These are phyloP conservation scores for Solanum pennellii DNA, from an alignment of 257 asterid species.

Conservation along the genomic window DNA sequence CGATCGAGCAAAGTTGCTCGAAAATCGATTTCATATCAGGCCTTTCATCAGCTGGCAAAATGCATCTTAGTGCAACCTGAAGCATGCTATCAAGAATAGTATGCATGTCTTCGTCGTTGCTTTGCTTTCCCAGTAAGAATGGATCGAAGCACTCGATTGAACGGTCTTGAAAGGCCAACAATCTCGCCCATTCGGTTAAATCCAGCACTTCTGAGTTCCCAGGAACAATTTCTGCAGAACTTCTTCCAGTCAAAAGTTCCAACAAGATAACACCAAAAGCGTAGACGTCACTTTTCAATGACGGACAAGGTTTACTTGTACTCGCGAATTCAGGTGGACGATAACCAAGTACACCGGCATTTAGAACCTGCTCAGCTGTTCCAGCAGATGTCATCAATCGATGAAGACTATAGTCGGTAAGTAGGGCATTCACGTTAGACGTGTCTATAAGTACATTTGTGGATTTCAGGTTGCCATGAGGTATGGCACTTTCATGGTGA, in stretches of 20 bases:
- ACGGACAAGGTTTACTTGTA: conserved; percentile 66
- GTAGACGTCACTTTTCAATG: conserved; percentile 76
- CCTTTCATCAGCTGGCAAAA: conserved; percentile 70
- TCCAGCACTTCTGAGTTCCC: conserved; percentile 44
- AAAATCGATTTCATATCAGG: conserved; percentile 62
- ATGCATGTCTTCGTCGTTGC: conserved; percentile 8
- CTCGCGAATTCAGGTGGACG: conserved; percentile 82
- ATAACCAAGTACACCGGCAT: conserved; percentile 75
- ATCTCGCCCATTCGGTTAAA: conserved; percentile 66
- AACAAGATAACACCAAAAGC: conserved; percentile 66
- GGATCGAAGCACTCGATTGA: conserved; percentile 50
- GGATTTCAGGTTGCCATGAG: conserved; percentile 91
- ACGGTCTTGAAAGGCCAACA: conserved; percentile 47
- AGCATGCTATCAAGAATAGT: conserved; percentile 39
- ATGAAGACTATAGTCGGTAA: conserved; percentile 79
- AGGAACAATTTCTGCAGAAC: conserved; percentile 46
- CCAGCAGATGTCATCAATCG: conserved; percentile 71
- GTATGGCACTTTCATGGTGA: conserved; percentile 71
- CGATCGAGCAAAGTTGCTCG: conserved; percentile 48
- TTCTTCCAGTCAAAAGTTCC: conserved; percentile 65
- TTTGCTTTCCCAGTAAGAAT: conserved; percentile 11
- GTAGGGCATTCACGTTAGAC: conserved; percentile 32
- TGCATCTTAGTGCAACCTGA: conserved; percentile 53
- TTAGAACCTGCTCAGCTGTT: conserved; percentile 66
- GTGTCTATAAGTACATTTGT: conserved; percentile 56